Base-by-base conservation (phyloP, 495 filamentous ascomycete genomes). In the Staphylotrichum tortipilum region DNA sequence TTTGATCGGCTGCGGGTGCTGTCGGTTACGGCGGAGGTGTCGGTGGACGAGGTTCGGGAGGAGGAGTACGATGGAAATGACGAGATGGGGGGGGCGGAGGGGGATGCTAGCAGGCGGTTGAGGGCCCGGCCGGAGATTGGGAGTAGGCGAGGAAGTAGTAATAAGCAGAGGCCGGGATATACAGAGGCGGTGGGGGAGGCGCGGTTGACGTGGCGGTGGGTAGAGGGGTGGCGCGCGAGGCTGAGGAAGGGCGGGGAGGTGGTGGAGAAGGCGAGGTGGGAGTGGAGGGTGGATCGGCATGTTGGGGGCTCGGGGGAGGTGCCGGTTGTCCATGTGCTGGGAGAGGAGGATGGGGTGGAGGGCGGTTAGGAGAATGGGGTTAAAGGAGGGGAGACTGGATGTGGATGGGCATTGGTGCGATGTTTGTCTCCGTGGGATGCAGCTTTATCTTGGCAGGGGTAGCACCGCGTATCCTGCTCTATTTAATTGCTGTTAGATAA, bases 191-290 rank as follows among this genome's bases (percentile, higher is more conserved):
- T 40, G 14, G 44, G 44, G 2, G 54, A 58, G 0, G 31, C 34
- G 14, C 39, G 52, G 7, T 46, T 63, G 12, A 42, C 60, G 3
- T 58, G 54, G 52, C 12, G 43, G 18, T 63, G 57, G 57, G 50
- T 53, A 0, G 51, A 63, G 37, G 60, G 60, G 12, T 60, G 60
- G 60, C 47, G 57, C 11, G 38, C 49, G 14, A 47, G 57, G 24
- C 36, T 63, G 37, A 28, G 51, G 2, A 47, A 43, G 35, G 42
- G 42, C 0, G 38, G 54, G 4, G 57, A 60, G 22, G 14, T 55
- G 10, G 48, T 62, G 3, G 49, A 62, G 41, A 40, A 47, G 53
- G 42, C 50, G 22, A 28, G 59, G 14, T 53, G 48, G 51, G 53
- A 62, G 19, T 50, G 50, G 31, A 29, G 48, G 14, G 19, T 62